Evolutionary conservation across 306 rosid genomes (phyloP).

Genomic region (Datisca glomerata): DNA sequence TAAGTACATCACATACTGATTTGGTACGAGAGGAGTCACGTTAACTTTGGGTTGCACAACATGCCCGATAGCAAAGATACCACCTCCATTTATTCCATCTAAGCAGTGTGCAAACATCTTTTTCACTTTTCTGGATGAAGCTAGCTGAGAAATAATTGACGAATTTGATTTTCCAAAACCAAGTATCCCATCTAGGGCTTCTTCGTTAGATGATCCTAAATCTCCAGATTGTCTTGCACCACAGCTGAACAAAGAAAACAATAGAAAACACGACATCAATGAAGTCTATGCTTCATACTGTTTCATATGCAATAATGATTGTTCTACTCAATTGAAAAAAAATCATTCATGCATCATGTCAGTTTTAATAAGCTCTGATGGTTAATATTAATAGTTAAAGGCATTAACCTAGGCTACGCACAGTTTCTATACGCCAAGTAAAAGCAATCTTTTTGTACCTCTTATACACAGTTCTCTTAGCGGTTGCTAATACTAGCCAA

Average conservation of each 20-base stretch:
- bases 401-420: too few relatives aligned
- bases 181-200: constrained; percentile 97
- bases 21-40: constrained; percentile 72
- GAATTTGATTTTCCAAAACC: constrained; percentile 95
- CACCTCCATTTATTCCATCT: constrained; percentile 92
- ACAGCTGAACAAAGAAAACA: constrained; percentile 43
- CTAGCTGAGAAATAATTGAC: constrained; percentile 89
- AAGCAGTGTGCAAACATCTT: constrained; percentile 99
- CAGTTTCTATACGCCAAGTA: too few relatives aligned
- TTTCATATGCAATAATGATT: too few relatives aligned
- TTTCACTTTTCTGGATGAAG: constrained; percentile 75
- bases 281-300: too few relatives aligned
- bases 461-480: too few relatives aligned
- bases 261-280: too few relatives aligned
- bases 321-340: too few relatives aligned
- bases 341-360: too few relatives aligned
- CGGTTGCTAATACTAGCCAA: too few relatives aligned
- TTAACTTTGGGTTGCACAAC: constrained; percentile 95
- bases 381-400: too few relatives aligned
- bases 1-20: constrained; percentile 59
- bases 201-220: constrained; percentile 53
- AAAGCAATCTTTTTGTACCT: too few relatives aligned
- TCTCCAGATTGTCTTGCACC: constrained; percentile 95
- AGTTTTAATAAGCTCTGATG: too few relatives aligned
- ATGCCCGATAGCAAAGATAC: constrained; percentile 94